Conservation (phyloP, 169 alveolate genomes). For the Prorocentrum cordatum region DNA sequence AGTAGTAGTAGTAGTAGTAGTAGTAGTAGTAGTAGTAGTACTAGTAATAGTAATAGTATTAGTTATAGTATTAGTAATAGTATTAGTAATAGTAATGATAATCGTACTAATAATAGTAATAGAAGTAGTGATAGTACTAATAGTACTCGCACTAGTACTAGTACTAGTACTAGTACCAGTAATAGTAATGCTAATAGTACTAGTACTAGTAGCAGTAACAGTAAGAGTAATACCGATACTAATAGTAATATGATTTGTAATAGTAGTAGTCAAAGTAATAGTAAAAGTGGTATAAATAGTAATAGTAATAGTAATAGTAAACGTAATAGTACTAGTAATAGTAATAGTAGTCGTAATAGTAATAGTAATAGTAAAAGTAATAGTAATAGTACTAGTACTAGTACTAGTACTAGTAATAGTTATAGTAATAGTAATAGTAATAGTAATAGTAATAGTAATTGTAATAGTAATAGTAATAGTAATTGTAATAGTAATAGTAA, state of each 20-base stretch:
- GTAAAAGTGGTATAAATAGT: background rate
- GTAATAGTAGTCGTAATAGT: too few relatives aligned
- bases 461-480: background rate
- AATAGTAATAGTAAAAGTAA: too few relatives aligned
- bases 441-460: background rate
- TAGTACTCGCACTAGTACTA: background rate
- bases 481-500: background rate
- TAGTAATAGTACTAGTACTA: too few relatives aligned
- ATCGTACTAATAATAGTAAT: background rate
- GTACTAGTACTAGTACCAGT: background rate
- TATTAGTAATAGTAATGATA: background rate
- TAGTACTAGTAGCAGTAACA: background rate
- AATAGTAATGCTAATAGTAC: background rate
- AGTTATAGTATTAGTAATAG: background rate
- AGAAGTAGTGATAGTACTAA: background rate
- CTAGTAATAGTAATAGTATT: background rate
- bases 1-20: background rate
- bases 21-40: background rate
- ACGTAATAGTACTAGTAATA: too few relatives aligned
- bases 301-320: background rate
- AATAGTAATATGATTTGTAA: background rate
- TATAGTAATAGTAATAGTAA: background rate
- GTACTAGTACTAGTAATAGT: background rate
- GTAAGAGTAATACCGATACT: background rate
- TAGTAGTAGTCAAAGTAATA: background rate